A percentile compares a stretch with the other conserved stretches of the same genome.
Conservation (phyloP, 805 yeast species). For the Candida mattraensis region DNA sequence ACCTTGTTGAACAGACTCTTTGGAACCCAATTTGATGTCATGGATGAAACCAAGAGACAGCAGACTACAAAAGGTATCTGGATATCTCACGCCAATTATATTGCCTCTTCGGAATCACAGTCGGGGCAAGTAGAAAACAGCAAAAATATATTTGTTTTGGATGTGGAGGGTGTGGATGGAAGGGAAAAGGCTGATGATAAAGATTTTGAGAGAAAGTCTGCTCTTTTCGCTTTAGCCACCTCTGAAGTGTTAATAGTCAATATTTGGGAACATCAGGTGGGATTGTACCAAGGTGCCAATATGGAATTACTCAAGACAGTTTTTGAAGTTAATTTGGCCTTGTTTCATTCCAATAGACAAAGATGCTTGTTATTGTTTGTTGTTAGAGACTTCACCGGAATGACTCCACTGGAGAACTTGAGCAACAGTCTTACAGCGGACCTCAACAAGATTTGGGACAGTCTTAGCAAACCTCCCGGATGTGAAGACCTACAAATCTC, state of each 20-base stretch:
- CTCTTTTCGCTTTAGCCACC: conserved; percentile 89
- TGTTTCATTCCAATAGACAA: conserved; percentile 65
- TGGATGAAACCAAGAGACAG: conserved; percentile 83
- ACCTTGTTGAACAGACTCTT: conserved; percentile 84
- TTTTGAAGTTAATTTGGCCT: conserved; percentile 87
- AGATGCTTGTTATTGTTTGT: conserved; percentile 78
- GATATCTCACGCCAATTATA: conserved; percentile 58
- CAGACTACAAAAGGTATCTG: conserved; percentile 90
- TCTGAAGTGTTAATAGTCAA: conserved; percentile 88
- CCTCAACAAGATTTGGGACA: conserved; percentile 74
- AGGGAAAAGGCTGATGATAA: conserved; percentile 98
- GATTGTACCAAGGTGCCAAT: conserved; percentile 95
- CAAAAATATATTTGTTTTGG: conserved; percentile 69
- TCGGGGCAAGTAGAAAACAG: conserved; percentile 17
- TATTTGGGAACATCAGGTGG: conserved; percentile 97
- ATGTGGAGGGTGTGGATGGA: conserved; percentile 99
- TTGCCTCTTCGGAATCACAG: conserved; percentile 28
- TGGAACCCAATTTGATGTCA: conserved; percentile 86
- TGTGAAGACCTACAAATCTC: conserved; percentile 52
- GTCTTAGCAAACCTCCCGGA: conserved; percentile 69
- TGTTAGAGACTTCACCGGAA: conserved; percentile 87
- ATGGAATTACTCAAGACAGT: conserved; percentile 95
- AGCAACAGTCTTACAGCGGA: conserved; percentile 69
- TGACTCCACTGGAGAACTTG: conserved; percentile 75
- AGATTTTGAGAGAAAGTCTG: conserved; percentile 96